Conservation (phyloP, 176 grass and related monocot genomes). For the Olyra latifolia region DNA sequence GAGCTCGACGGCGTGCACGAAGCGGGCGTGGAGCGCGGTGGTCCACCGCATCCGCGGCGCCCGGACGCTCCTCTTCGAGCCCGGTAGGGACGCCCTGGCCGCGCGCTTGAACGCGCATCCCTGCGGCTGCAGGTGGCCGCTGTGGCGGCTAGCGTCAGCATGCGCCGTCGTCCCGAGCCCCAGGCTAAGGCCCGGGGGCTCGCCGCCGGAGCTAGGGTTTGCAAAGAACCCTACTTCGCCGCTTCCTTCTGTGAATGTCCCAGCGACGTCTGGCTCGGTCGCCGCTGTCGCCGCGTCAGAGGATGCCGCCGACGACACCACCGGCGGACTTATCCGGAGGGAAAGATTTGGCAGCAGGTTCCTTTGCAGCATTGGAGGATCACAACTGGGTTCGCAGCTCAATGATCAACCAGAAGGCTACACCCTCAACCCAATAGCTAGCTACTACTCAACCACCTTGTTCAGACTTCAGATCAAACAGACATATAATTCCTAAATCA, state of each 20-base stretch:
- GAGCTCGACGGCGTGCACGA: slow-evolving; percentile 94
- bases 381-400: background rate
- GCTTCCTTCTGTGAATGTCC: slow-evolving; percentile 31
- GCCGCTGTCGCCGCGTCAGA: slow-evolving; percentile 11
- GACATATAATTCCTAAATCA: slow-evolving; percentile 19
- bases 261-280: slow-evolving; percentile 24
- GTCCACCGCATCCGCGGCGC: slow-evolving; percentile 98
- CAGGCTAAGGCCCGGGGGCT: slow-evolving; percentile 47
- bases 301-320: slow-evolving; percentile 19
- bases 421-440: background rate
- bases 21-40: slow-evolving; percentile 80
- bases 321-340: slow-evolving; percentile 72
- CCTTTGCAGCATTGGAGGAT: slow-evolving; percentile 47
- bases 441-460: background rate
- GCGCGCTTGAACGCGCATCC: slow-evolving; percentile 67
- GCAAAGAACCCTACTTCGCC: slow-evolving; percentile 44
- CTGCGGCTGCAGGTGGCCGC: slow-evolving; percentile 32
- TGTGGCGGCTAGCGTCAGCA: background rate
- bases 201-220: slow-evolving; percentile 46
- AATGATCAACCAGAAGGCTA: slow-evolving; percentile 15
- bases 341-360: slow-evolving; percentile 70
- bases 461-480: slow-evolving; percentile 25
- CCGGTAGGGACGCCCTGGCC: slow-evolving; percentile 16
- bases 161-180: slow-evolving; percentile 32
- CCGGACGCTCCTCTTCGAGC: slow-evolving; percentile 67